Conservation (phyloP, 495 filamentous ascomycete genomes). For the Penicillium pulvis region DNA sequence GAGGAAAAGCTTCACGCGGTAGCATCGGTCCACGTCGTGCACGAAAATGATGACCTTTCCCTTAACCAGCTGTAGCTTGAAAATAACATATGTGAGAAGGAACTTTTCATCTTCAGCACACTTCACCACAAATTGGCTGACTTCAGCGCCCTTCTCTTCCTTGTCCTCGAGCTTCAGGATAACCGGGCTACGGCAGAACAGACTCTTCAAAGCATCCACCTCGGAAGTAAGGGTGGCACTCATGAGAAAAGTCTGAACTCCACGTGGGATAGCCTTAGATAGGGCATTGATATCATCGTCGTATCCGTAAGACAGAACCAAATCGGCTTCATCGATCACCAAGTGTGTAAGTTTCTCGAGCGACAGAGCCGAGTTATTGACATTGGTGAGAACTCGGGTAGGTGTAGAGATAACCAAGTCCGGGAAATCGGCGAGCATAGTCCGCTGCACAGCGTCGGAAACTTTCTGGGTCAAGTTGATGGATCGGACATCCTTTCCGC, state of each 20-base stretch:
- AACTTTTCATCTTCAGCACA: constrained; percentile 98
- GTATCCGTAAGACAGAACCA: constrained; percentile 94
- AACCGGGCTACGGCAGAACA: constrained; percentile 83
- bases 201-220: constrained; percentile 77
- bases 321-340: constrained; percentile 93
- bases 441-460: constrained; percentile 79
- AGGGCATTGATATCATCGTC: constrained; percentile 83
- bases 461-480: constrained; percentile 88
- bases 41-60: constrained; percentile 96
- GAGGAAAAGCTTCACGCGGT: constrained; percentile 91
- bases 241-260: constrained; percentile 89
- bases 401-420: constrained; percentile 92
- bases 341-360: constrained; percentile 72
- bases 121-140: constrained; percentile 86
- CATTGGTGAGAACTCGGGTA: constrained; percentile 67
- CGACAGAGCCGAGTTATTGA: constrained; percentile 68
- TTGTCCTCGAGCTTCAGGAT: constrained; percentile 75
- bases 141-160: constrained; percentile 68
- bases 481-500: constrained; percentile 75
- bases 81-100: constrained; percentile 87
- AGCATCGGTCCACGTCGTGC: constrained; percentile 87
- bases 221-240: constrained; percentile 88
- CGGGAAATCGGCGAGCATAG: constrained; percentile 82
- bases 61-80: constrained; percentile 92
- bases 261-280: constrained; percentile 73